Conservation (phyloP, 2,329 filamentous ascomycete species). For the Arthrobotrys conoides region DNA sequence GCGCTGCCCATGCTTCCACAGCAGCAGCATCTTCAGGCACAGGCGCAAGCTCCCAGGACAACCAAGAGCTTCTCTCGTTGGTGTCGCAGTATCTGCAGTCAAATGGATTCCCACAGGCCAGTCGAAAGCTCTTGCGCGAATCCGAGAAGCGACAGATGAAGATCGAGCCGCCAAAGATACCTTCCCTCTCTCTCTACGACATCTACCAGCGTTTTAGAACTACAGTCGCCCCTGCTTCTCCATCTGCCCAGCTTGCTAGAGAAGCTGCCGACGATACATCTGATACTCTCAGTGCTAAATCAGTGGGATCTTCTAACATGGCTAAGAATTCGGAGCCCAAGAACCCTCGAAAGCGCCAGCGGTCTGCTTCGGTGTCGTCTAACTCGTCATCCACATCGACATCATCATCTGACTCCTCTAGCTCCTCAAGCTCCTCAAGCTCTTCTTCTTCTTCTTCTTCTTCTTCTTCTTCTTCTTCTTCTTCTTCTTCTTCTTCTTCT, state of each 20-base stretch:
- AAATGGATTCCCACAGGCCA: constrained; percentile 47
- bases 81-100: constrained; percentile 43
- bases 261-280: constrained; percentile 59
- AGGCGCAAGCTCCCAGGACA: constrained; percentile 21
- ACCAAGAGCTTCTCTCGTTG: constrained; percentile 45
- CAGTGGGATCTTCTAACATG: constrained; percentile 22
- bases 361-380: constrained; percentile 52
- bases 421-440: constrained; percentile 64
- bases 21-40: not conserved
- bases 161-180: constrained; percentile 20
- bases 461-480: constrained; percentile 60
- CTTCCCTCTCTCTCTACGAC: constrained; percentile 49
- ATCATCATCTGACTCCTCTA: constrained; percentile 51
- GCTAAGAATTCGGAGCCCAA: constrained; percentile 17
- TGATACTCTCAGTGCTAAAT: constrained; percentile 57
- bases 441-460: constrained; percentile 66
- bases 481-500: constrained; percentile 58
- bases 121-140: constrained; percentile 37
- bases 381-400: constrained; percentile 33
- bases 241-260: constrained; percentile 52
- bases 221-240: constrained; percentile 24
- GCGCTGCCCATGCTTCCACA: not conserved
- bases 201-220: constrained; percentile 49
- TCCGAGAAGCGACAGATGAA: constrained; percentile 45
- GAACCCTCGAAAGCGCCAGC: constrained; percentile 54